Evolutionary conservation across 805 yeast genomes (phyloP), one percentile per base, ranked within the genome.

Genomic region (Kurtzmaniella fragi): DNA sequence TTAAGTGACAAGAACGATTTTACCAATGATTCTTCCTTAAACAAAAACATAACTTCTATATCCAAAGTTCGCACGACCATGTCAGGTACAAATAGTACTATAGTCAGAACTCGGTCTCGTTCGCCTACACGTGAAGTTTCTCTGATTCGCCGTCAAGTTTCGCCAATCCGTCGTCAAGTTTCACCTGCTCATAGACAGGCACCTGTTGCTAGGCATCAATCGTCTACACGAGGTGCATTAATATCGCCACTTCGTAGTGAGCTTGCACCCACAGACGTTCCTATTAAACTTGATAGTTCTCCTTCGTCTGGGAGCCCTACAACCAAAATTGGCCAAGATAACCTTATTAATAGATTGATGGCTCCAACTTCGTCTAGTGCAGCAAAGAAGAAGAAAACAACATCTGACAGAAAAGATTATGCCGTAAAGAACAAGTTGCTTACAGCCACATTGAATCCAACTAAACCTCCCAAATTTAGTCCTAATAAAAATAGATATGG

Each of bases 381-480:
- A 10, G 64, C 62, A 10, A 62, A 59, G 37, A 40, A 30, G 10
- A n/a, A 25, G 23, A 12, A 37, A 35, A 28, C 31, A 17, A 10
- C 23, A 34, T 28, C 33, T 35, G 34, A 15, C n/a, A 32, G 39
- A 20, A 34, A 36, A 29, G 28, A 30, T 27, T 44, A 42, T n/a
- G 33, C 34, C 2, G 35, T 48, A 12, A 62, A 54, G 42, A 66
- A 64, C 41, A 55, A 56, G 40, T 62, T 67, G 38, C 52, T 65
- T 27, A 59, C 69, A 1, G 62, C 70, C 1, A 57, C 62, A 6
- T 49, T 67, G 16, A 61, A 61, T 17, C 64, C 70, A 0, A 50
- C 56, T 3, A 57, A 57, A 10, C 56, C 59, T 7, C 54, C 61
- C 5, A 45, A 41, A 20, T 52, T 62, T 26, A 52, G 49, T 30